Conservation (phyloP, 371 early-diverging fungal species). For the Mucor racemosus region DNA sequence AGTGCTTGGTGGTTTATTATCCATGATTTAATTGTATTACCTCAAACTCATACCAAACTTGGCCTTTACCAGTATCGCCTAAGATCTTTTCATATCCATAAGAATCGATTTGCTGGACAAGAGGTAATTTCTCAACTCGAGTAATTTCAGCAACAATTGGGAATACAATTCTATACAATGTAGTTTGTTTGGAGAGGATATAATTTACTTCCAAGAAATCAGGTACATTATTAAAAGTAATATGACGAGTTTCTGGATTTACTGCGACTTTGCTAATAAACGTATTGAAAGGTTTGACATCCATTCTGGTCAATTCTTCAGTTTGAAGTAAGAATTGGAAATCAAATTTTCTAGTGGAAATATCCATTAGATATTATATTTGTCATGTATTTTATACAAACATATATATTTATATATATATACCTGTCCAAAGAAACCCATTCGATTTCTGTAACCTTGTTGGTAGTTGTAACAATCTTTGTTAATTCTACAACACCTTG, state of each 20-base stretch:
- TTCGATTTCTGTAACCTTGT: conserved; percentile 46
- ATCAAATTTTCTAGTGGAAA: conserved; percentile 45
- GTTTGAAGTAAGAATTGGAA: conserved; percentile 46
- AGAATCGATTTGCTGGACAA: conserved; percentile 29
- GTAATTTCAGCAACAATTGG: conserved; percentile 58
- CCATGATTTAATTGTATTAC: conserved; percentile 10
- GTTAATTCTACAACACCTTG: conserved; percentile 44
- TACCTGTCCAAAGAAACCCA: conserved; percentile 56
- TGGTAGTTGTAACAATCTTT: conserved; percentile 38
- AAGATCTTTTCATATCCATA: conserved; percentile 41
- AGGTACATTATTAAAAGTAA: conserved; percentile 54
- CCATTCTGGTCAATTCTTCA: conserved; percentile 37
- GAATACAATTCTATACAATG: conserved; percentile 48
- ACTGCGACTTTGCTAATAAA: conserved; percentile 52
- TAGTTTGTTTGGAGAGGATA: conserved; percentile 45
- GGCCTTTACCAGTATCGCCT: conserved; percentile 46
- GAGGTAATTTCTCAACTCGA: conserved; percentile 44
- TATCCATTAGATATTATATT: neutral
- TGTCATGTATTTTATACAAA: neutral
- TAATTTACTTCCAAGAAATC: conserved; percentile 48
- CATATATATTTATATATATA: neutral
- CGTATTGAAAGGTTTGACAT: conserved; percentile 54
- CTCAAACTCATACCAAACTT: conserved; percentile 53
- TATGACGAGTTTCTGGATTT: conserved; percentile 35
- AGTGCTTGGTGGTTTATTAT: neutral